phyloP scores from a whole-genome alignment of 352 stramenopile species.

The Phytophthora multivora region DNA sequence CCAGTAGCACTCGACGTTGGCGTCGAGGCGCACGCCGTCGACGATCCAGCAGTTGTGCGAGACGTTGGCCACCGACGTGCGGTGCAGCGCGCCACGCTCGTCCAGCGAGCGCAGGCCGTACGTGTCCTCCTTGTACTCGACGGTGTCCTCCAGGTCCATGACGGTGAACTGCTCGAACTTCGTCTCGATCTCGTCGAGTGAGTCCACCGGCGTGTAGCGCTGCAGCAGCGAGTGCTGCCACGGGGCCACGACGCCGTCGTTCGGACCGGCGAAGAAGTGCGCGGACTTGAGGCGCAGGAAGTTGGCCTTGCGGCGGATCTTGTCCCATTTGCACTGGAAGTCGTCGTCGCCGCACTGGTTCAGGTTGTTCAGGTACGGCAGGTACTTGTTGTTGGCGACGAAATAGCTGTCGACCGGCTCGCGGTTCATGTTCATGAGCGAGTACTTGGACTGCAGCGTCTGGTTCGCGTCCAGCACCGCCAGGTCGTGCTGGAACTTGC shows the following conservation, averaged over 20 bases:
- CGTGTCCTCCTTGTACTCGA: conserved; percentile 36
- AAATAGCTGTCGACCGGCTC: conserved; percentile 33
- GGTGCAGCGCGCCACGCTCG: conserved; percentile 24
- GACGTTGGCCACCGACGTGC: conserved; percentile 23
- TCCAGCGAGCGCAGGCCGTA: conserved; percentile 40
- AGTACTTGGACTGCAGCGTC: conserved; percentile 40
- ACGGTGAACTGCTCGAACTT: conserved; percentile 28
- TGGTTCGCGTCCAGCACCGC: conserved; percentile 32
- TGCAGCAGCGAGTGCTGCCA: conserved; percentile 45
- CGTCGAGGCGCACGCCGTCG: conserved; percentile 71
- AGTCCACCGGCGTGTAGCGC: conserved; percentile 40
- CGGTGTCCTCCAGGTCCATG: conserved; percentile 29
- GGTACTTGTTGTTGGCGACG: conserved; percentile 35
- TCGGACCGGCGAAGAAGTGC: conserved; percentile 44
- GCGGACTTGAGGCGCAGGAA: conserved; percentile 39
- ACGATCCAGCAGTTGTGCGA: conserved; percentile 41
- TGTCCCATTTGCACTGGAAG: conserved; percentile 13
- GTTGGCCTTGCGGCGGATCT: conserved; percentile 42
- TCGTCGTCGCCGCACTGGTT: conserved; percentile 12
- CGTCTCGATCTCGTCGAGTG: conserved; percentile 22
- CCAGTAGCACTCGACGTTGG: conserved; percentile 59
- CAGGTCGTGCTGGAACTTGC: conserved; percentile 47
- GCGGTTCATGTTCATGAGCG: conserved; percentile 46
- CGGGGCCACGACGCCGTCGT: conserved; percentile 41
- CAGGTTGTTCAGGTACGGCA: conserved; percentile 46